Evolutionary conservation across 179 eudicot genomes (phyloP), one percentile per base, ranked within the genome.

Genomic region (Nepenthes alata): DNA sequence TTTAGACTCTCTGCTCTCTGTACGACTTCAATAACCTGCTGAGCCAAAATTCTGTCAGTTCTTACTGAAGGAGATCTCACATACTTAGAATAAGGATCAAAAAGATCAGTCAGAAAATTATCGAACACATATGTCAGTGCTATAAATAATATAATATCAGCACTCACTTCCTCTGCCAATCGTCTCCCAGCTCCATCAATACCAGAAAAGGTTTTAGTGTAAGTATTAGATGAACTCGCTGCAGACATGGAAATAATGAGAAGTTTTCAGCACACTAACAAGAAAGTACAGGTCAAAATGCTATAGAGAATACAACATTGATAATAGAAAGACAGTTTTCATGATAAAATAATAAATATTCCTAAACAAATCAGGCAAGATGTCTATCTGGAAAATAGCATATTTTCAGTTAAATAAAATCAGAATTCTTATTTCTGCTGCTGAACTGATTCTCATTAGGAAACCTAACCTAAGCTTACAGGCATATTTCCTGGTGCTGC

Each of bases 151-250:
- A 52, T 52, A 12, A 52, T 35, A 36, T 60, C 47, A 38, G 65
- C 58, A 80, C 85, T 81, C 72, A 93, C 99, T 81, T 94, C 99
- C 73, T 90, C 81, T 48, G 99, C 99, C 70, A 94, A 79, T 68
- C 97, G 80, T 75, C 81, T 83, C 39, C 99, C 99, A 70, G 97
- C 85, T 67, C 94, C 97, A 52, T 94, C 99, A 67, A 94, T 84
- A 39, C 99, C 99, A 53, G 82, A 59, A 74, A 94, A 90, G 3
- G 97, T 94, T 77, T 85, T 94, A 11, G 89, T 80, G 72, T 66
- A 94, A 15, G 83, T 79, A 71, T 94, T 94, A 53, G 81, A 90
- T 64, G 99, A 94, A 63, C 99, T 94, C 65, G 97, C 98, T 93
- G 87, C 74, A 74, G 53, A 59, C 49, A 68, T 34, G 47, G 61